Conservation (phyloP, 192 early-diverging fungal species). For the Linnemannia hyalina region DNA sequence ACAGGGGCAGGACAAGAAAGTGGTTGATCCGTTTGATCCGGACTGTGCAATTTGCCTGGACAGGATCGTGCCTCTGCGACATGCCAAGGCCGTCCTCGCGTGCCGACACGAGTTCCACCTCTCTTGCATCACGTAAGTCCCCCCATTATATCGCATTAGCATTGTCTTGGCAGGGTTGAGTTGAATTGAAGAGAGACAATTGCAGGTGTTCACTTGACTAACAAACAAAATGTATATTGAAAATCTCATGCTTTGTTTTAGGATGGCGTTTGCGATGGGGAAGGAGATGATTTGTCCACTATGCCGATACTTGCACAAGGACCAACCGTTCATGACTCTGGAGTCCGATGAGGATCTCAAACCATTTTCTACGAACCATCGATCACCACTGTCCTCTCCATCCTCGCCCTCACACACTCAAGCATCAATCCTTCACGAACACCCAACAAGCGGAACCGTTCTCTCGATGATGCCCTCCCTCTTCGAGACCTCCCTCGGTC, state of each 20-base stretch:
- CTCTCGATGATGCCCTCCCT: constrained; percentile 53
- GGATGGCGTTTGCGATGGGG: constrained; percentile 53
- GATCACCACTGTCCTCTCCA: not conserved
- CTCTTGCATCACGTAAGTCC: constrained; percentile 52
- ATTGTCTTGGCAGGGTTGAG: not conserved
- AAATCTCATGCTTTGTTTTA: constrained; percentile 7
- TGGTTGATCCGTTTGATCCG: not conserved
- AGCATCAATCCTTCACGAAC: constrained; percentile 18
- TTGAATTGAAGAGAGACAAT: not conserved
- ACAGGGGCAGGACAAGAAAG: not conserved
- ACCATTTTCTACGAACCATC: not conserved
- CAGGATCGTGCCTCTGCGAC: constrained; percentile 20
- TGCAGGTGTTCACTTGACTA: not conserved
- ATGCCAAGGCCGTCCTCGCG: constrained; percentile 45
- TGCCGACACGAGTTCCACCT: constrained; percentile 54
- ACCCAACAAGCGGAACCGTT: constrained; percentile 50
- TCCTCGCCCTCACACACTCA: not conserved
- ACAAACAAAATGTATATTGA: no score
- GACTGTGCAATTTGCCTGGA: constrained; percentile 51
- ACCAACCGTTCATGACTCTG: constrained; percentile 49
- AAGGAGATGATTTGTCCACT: constrained; percentile 55
- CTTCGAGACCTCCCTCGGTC: constrained; percentile 35
- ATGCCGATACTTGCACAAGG: constrained; percentile 48
- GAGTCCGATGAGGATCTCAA: constrained; percentile 27
- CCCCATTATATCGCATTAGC: not conserved